Percentiles rank a stretch among this genome's conserved stretches.
Conservation (phyloP, 2,329 filamentous ascomycete species). For the Oidium heveae region DNA sequence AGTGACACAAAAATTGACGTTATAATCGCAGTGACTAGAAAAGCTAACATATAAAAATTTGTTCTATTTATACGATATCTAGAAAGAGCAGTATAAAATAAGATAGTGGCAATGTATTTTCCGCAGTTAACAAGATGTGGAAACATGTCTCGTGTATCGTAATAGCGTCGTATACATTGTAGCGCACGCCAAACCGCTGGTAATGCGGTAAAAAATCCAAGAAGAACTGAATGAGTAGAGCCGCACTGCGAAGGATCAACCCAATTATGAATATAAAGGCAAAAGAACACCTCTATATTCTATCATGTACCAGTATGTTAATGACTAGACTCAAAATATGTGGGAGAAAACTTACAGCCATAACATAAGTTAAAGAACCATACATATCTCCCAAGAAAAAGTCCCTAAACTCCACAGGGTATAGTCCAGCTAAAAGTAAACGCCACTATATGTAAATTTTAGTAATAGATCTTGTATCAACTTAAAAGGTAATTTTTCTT, state of each 20-base stretch:
- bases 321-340: background rate
- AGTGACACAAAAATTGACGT: slow-evolving; percentile 67
- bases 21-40: slow-evolving; percentile 55
- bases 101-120: slow-evolving; percentile 71
- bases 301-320: slow-evolving; percentile 15
- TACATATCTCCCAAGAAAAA: slow-evolving; percentile 97
- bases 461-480: background rate
- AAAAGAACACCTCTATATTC: slow-evolving; percentile 89
- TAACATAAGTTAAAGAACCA: slow-evolving; percentile 78
- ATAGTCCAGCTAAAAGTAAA: slow-evolving; percentile 59
- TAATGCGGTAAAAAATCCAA: slow-evolving; percentile 66
- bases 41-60: slow-evolving; percentile 34
- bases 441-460: slow-evolving; percentile 38
- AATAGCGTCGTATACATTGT: slow-evolving; percentile 76
- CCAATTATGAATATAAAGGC: slow-evolving; percentile 67
- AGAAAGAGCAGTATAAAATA: slow-evolving; percentile 54
- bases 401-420: slow-evolving; percentile 87
- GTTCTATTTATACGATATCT: slow-evolving; percentile 53
- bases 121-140: slow-evolving; percentile 81
- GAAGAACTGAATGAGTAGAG: slow-evolving; percentile 53
- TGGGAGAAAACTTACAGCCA: slow-evolving; percentile 37
- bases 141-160: slow-evolving; percentile 65
- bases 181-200: slow-evolving; percentile 77
- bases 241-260: slow-evolving; percentile 52
- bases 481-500: slow-evolving; percentile 14